These are phyloP conservation scores for Aureobasidium pullulans DNA, from an alignment of 2,329 filamentous ascomycete species.

Conservation along the genomic window DNA sequence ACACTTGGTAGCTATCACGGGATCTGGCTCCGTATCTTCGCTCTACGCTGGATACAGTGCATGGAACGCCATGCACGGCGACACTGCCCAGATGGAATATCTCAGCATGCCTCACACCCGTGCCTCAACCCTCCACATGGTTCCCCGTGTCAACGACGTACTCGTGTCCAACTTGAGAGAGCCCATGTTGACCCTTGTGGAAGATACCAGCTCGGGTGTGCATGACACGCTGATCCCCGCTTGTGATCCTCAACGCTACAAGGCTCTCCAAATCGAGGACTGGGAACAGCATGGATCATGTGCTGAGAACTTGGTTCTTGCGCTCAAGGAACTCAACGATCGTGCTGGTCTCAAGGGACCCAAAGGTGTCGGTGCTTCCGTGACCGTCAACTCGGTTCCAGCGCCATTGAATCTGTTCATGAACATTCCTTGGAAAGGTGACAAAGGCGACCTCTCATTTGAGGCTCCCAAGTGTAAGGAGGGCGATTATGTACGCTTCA, in stretches of 20 bases:
- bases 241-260: slow-evolving; percentile 39
- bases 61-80: slow-evolving; percentile 31
- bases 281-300: slow-evolving; percentile 41
- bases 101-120: slow-evolving; percentile 40
- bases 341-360: slow-evolving; percentile 39
- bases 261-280: slow-evolving; percentile 34
- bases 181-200: slow-evolving; percentile 39
- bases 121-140: slow-evolving; percentile 33
- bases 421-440: slow-evolving; percentile 38
- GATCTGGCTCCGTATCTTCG: slow-evolving; percentile 40
- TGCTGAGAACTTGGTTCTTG: slow-evolving; percentile 43
- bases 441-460: slow-evolving; percentile 35
- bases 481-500: slow-evolving; percentile 38
- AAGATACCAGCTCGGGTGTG: slow-evolving; percentile 37
- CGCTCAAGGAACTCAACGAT: slow-evolving; percentile 41
- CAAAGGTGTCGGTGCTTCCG: slow-evolving; percentile 39
- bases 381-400: slow-evolving; percentile 41
- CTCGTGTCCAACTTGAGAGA: slow-evolving; percentile 40
- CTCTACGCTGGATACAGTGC: slow-evolving; percentile 44
- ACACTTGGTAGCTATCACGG: slow-evolving; percentile 33
- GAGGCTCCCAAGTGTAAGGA: slow-evolving; percentile 33
- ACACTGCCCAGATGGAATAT: slow-evolving; percentile 37
- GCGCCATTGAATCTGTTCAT: slow-evolving; percentile 43
- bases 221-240: slow-evolving; percentile 43
- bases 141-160: slow-evolving; percentile 34